Evolutionary conservation across 306 rosid species (phyloP).

Genomic region (Cucumis cinereus): DNA sequence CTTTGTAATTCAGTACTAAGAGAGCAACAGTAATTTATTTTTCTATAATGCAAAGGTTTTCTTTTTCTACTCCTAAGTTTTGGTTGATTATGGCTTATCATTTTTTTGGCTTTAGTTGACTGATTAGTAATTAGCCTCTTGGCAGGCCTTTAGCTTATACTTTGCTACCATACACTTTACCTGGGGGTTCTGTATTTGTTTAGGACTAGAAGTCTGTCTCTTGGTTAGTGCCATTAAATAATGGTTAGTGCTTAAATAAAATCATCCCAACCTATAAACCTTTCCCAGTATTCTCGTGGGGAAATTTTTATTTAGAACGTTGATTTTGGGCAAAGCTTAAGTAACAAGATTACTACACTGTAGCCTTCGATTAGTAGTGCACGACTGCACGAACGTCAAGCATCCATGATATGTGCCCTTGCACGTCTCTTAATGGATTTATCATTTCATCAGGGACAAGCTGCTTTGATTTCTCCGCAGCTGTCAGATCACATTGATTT

Average conservation of each 20-base stretch:
- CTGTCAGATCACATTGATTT: not conserved
- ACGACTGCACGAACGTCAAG: not conserved
- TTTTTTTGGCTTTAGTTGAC: not conserved
- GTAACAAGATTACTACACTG: not conserved
- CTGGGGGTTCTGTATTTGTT: not conserved
- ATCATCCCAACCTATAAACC: not conserved
- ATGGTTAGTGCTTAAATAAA: not conserved
- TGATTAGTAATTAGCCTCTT: not conserved
- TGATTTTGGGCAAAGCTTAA: not conserved
- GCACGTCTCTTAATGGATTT: not conserved
- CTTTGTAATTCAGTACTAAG: not conserved
- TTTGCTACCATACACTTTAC: not conserved
- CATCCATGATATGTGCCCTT: not conserved
- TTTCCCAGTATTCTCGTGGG: not conserved
- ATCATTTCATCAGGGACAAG: not conserved
- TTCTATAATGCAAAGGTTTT: not conserved
- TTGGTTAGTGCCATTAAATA: not conserved
- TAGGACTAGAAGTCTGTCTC: not conserved
- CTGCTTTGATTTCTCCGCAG: constrained; percentile 1
- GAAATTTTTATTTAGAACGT: not conserved
- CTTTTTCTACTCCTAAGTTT: not conserved
- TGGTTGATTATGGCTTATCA: not conserved
- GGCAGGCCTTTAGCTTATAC: not conserved
- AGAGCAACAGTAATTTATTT: not conserved
- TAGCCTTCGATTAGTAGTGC: not conserved